A percentile compares a stretch with the other conserved stretches of the same genome.
phyloP scores from a whole-genome alignment of 2,329 filamentous ascomycete genomes.

The Alternaria brassicae region DNA sequence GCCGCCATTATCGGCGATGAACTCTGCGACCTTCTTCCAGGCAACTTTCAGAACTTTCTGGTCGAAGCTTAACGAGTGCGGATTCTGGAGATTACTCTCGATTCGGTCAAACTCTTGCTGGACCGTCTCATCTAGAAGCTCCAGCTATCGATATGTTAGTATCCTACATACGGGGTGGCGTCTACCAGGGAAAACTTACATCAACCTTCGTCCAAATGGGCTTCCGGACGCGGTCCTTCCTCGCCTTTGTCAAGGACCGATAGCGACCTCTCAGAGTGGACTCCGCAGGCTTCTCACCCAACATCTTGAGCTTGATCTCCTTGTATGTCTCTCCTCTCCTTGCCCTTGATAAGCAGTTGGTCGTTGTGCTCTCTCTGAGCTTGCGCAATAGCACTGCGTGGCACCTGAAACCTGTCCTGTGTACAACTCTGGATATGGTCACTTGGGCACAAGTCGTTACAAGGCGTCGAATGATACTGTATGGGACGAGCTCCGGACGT shows the following conservation, averaged over 20 bases:
- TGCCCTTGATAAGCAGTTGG: slow-evolving; percentile 59
- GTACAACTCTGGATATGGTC: background rate
- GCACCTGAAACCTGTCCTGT: slow-evolving; percentile 5
- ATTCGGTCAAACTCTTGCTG: slow-evolving; percentile 30
- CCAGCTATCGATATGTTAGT: slow-evolving; percentile 31
- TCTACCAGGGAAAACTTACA: slow-evolving; percentile 59
- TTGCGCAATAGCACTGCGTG: slow-evolving; percentile 5
- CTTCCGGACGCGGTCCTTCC: slow-evolving; percentile 67
- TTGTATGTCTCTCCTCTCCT: slow-evolving; percentile 68
- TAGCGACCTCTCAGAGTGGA: slow-evolving; percentile 75
- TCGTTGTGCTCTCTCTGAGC: slow-evolving; percentile 35
- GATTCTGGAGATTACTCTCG: slow-evolving; percentile 15
- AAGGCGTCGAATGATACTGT: background rate
- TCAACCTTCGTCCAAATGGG: slow-evolving; percentile 70
- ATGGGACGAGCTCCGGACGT: background rate
- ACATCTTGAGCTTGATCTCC: slow-evolving; percentile 64
- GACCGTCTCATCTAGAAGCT: slow-evolving; percentile 34
- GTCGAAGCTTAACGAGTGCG: slow-evolving; percentile 12
- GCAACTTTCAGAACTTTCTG: slow-evolving; percentile 55
- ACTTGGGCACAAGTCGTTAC: background rate
- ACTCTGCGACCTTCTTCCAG: slow-evolving; percentile 66
- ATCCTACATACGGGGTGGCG: background rate
- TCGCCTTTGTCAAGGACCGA: slow-evolving; percentile 69
- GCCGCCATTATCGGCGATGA: slow-evolving; percentile 60
- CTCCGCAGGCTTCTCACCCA: slow-evolving; percentile 69